Conservation (phyloP, 2,329 filamentous ascomycete species). For the Xylaria sp. region DNA sequence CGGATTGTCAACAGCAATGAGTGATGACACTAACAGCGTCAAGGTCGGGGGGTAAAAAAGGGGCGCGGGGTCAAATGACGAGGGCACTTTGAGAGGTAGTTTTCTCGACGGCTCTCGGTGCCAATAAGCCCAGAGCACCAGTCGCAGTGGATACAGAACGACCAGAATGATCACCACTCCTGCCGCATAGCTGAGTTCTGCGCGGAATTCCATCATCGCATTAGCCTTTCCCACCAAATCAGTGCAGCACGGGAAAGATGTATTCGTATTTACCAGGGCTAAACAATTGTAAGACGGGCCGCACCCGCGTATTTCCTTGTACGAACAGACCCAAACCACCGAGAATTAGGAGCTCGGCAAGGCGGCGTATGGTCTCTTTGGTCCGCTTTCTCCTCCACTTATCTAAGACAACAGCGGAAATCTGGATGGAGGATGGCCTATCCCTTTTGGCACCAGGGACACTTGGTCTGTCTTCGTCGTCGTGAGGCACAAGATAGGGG, state of each 20-base stretch:
- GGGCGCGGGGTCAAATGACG: slow-evolving; percentile 87
- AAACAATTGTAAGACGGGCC: slow-evolving; percentile 53
- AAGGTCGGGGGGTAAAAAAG: slow-evolving; percentile 84
- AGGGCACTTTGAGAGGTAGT: slow-evolving; percentile 63
- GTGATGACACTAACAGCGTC: slow-evolving; percentile 76
- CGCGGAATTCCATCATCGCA: slow-evolving; percentile 20
- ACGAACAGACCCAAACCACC: slow-evolving; percentile 56
- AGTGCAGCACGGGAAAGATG: not conserved
- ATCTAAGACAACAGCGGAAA: slow-evolving; percentile 40
- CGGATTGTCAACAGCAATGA: slow-evolving; percentile 68
- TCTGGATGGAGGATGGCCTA: slow-evolving; percentile 19
- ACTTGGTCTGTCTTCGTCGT: slow-evolving; percentile 46
- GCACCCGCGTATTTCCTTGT: slow-evolving; percentile 52
- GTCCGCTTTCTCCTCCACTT: slow-evolving; percentile 53
- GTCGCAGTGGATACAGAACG: slow-evolving; percentile 63
- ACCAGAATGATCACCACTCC: slow-evolving; percentile 48
- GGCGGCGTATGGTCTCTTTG: slow-evolving; percentile 58
- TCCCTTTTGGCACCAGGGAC: slow-evolving; percentile 33
- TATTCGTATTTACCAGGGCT: slow-evolving; percentile 51
- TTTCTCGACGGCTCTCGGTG: slow-evolving; percentile 46
- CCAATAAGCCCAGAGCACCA: slow-evolving; percentile 56
- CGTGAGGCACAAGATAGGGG: slow-evolving; percentile 53
- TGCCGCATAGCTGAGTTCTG: slow-evolving; percentile 51
- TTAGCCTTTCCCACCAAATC: slow-evolving; percentile 10
- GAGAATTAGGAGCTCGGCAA: slow-evolving; percentile 59